Evolutionary conservation across 2,329 filamentous ascomycete genomes (phyloP).

Genomic region (Tolypocladium ophioglossoides): DNA sequence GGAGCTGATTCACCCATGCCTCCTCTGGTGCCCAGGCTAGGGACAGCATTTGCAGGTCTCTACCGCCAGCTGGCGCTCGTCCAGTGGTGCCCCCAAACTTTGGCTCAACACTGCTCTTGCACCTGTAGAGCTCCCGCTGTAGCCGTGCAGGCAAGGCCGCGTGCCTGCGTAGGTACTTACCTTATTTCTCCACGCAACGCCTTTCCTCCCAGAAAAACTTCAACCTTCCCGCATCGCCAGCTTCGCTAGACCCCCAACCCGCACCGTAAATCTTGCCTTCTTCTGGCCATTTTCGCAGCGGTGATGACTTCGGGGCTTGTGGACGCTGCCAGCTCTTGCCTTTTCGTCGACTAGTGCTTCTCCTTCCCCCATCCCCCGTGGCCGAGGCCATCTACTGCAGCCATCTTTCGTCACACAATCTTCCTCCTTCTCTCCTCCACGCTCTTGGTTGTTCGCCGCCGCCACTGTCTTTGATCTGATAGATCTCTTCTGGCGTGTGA

Average conservation of each 20-base stretch:
- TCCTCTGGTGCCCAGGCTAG: too few relatives aligned
- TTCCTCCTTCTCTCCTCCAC: slow-evolving; percentile 3
- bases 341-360: slow-evolving; percentile 4
- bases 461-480: slow-evolving; percentile 18
- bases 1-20: neutral
- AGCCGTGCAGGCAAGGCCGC: neutral
- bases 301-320: slow-evolving; percentile 4
- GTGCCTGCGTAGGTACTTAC: neutral
- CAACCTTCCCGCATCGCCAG: slow-evolving; percentile 1
- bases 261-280: slow-evolving; percentile 12
- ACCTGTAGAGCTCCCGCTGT: neutral
- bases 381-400: slow-evolving; percentile 2
- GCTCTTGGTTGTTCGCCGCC: slow-evolving; percentile 9
- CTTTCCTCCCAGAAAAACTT: neutral
- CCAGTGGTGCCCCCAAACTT: neutral
- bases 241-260: slow-evolving; percentile 7
- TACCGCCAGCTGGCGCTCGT: neutral
- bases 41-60: neutral
- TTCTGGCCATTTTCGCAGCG: slow-evolving; percentile 10
- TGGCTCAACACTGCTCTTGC: neutral
- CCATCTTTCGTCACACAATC: slow-evolving; percentile 2
- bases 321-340: slow-evolving; percentile 17
- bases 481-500: slow-evolving; percentile 15
- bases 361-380: neutral
- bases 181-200: neutral